Evolutionary conservation across 768 basidiomycete genomes (phyloP).

Genomic region (Macrolepiota albuminosa): DNA sequence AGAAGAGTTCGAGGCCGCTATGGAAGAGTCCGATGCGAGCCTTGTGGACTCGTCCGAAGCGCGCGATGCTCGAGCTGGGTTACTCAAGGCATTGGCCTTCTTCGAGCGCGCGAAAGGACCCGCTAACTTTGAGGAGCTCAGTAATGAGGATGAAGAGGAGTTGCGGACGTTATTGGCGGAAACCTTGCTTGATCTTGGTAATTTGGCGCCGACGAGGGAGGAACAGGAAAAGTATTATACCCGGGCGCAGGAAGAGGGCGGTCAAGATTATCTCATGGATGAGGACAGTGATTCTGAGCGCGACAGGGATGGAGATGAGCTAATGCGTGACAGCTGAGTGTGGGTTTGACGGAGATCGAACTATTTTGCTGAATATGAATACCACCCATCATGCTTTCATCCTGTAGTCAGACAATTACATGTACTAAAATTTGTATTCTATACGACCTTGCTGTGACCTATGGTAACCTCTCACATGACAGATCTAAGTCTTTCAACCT

Average conservation of each 20-base stretch:
- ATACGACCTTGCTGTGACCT: not conserved
- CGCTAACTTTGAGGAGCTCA: slow-evolving; percentile 13
- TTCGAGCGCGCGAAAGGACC: slow-evolving; percentile 35
- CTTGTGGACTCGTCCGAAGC: slow-evolving; percentile 45
- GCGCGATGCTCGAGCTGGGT: slow-evolving; percentile 48
- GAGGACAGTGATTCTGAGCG: slow-evolving; percentile 9
- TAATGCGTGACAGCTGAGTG: slow-evolving; percentile 13
- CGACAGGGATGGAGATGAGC: slow-evolving; percentile 16
- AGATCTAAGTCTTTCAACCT: not conserved
- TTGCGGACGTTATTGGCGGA: slow-evolving; percentile 41
- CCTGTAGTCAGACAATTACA: not conserved
- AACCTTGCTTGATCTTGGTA: slow-evolving; percentile 55
- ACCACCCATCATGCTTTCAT: not conserved
- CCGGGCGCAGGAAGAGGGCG: slow-evolving; percentile 45
- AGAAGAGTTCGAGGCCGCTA: slow-evolving; percentile 50
- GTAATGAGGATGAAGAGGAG: slow-evolving; percentile 20
- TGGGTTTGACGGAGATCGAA: not conserved
- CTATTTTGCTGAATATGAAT: not conserved
- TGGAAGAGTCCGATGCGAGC: slow-evolving; percentile 38
- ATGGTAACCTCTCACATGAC: not conserved
- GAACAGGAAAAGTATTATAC: slow-evolving; percentile 48
- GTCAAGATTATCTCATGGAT: slow-evolving; percentile 32
- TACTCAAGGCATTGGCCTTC: slow-evolving; percentile 39
- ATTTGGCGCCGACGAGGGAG: slow-evolving; percentile 44
- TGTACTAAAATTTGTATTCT: not conserved